Percentiles rank a stretch among this genome's conserved stretches.
Conservation (phyloP, 768 basidiomycete genomes). For the Phaffia australis region DNA sequence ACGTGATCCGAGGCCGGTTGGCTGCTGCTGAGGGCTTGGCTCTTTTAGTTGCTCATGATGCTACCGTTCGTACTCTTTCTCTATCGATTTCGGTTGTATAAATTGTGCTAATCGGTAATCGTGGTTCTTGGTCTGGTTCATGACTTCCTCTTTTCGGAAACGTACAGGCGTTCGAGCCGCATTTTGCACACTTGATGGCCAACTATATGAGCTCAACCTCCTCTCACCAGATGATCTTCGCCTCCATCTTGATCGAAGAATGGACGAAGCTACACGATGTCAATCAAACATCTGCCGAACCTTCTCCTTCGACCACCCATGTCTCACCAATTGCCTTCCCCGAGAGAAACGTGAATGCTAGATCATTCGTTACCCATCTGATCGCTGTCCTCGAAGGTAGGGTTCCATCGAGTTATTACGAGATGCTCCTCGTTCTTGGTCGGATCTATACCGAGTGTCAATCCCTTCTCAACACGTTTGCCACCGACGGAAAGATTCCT, state of each 20-base stretch:
- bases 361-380: constrained; percentile 57
- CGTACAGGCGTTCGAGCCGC: constrained; percentile 23
- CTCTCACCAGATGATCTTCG: constrained; percentile 78
- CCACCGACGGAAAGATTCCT: constrained; percentile 75
- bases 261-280: constrained; percentile 52
- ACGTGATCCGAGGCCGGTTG: constrained; percentile 66
- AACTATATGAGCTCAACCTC: constrained; percentile 78
- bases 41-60: constrained; percentile 40
- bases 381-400: constrained; percentile 62
- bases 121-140: not conserved
- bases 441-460: constrained; percentile 72
- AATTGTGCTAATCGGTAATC: too few relatives aligned
- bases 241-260: constrained; percentile 79
- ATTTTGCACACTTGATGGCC: constrained; percentile 61
- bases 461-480: constrained; percentile 69
- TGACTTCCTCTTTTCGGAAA: not conserved
- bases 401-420: constrained; percentile 72
- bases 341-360: constrained; percentile 51
- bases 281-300: not conserved
- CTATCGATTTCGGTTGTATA: not conserved
- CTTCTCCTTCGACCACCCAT: not conserved
- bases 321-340: constrained; percentile 42
- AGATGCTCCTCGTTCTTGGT: constrained; percentile 70
- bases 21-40: constrained; percentile 69
- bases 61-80: constrained; percentile 38